Evolutionary conservation across 192 early-diverging fungal genomes (phyloP).

Genomic region (Dispira parvispora): DNA sequence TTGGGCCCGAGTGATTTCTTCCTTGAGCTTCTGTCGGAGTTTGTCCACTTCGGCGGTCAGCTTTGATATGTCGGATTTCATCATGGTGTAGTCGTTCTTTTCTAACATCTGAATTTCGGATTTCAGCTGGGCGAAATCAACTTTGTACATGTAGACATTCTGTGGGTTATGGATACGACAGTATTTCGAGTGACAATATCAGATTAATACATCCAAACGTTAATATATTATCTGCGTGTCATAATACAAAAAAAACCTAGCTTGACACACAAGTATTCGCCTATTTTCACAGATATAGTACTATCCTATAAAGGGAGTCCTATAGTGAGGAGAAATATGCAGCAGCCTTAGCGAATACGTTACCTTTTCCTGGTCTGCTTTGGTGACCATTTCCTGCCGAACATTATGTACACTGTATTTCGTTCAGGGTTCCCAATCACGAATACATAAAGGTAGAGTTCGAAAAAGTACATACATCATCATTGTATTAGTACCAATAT

Average conservation of each 20-base stretch:
- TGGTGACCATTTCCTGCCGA: conserved; percentile 51
- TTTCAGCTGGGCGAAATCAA: conserved; percentile 76
- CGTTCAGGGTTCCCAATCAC: too few species aligned
- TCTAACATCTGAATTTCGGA: conserved; percentile 77
- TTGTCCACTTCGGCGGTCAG: conserved; percentile 69
- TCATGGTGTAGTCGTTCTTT: conserved; percentile 73
- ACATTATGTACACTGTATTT: conserved; percentile 36
- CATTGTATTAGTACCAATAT: too few species aligned
- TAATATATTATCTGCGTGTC: too few species aligned
- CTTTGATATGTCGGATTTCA: conserved; percentile 66
- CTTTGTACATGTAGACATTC: conserved; percentile 71
- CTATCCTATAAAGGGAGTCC: not conserved
- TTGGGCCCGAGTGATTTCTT: conserved; percentile 72
- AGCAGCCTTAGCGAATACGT: not conserved
- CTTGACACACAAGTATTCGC: too few species aligned
- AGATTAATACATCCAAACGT: too few species aligned
- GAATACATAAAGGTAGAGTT: too few species aligned
- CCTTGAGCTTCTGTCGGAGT: conserved; percentile 59
- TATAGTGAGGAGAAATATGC: too few species aligned
- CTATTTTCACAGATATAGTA: not conserved
- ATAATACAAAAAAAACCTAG: too few species aligned
- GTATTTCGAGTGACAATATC: too few species aligned
- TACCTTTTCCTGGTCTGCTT: conserved; percentile 66
- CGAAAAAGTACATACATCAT: too few species aligned
- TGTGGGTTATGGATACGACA: conserved; percentile 10